Evolutionary conservation across 2,329 filamentous ascomycete genomes (phyloP).

Genomic region (Magnaporthiopsis incrustans): DNA sequence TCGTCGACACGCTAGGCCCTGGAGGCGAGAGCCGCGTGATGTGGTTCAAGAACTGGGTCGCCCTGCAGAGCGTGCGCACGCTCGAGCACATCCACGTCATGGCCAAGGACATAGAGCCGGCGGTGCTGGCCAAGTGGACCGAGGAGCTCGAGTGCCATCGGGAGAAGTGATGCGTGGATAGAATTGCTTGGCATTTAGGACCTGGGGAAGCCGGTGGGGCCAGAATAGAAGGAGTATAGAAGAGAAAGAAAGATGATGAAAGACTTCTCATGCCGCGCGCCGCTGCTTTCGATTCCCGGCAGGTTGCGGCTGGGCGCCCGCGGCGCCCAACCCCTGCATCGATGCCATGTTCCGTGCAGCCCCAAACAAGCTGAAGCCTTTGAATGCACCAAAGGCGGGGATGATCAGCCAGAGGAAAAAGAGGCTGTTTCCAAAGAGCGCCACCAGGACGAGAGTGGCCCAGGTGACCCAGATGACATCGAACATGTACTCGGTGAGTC

Average conservation of each 20-base stretch:
- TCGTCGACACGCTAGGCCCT: slow-evolving; percentile 48
- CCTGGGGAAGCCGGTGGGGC: slow-evolving; percentile 3
- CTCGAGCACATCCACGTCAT: slow-evolving; percentile 86
- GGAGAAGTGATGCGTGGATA: neutral
- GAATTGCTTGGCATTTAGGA: slow-evolving; percentile 15
- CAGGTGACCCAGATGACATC: slow-evolving; percentile 95
- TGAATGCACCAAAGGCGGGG: slow-evolving; percentile 47
- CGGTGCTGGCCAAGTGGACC: slow-evolving; percentile 46
- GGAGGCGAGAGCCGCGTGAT: slow-evolving; percentile 46
- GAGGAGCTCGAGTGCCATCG: slow-evolving; percentile 30
- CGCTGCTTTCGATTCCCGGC: slow-evolving; percentile 46
- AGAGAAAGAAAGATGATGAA: neutral
- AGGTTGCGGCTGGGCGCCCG: slow-evolving; percentile 20
- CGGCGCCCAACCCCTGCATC: slow-evolving; percentile 33
- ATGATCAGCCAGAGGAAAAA: slow-evolving; percentile 49
- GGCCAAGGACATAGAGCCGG: slow-evolving; percentile 45
- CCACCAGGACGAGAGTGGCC: slow-evolving; percentile 63
- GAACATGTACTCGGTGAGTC: slow-evolving; percentile 97
- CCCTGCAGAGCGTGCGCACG: slow-evolving; percentile 77
- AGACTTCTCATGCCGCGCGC: slow-evolving; percentile 35
- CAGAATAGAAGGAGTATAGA: neutral
- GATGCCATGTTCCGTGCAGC: slow-evolving; percentile 46
- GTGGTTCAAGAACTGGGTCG: slow-evolving; percentile 95
- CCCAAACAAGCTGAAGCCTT: slow-evolving; percentile 45
- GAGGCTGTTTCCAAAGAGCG: slow-evolving; percentile 72